Evolutionary conservation across 1,284 basidiomycete genomes (phyloP), one percentile per base, ranked within the genome.

Genomic region (Puccinia horiana): DNA sequence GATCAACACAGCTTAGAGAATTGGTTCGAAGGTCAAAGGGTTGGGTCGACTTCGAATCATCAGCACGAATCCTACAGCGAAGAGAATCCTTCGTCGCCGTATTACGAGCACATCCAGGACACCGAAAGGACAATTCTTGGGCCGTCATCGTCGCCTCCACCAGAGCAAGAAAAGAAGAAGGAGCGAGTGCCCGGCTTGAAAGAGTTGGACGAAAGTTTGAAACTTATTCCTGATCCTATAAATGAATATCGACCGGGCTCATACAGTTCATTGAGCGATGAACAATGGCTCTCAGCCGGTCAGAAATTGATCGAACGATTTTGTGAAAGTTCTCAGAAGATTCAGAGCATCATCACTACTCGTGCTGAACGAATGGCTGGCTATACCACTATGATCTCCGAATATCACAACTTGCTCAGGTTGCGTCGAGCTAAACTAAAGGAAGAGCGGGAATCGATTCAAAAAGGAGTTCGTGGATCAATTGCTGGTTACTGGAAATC

Each of bases 231-330:
- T 18, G 65, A 44, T 69, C 65, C 65, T 5, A 32, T 12, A 5
- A n/a, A n/a, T n/a, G 65, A 69, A 12, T 69, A 69, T 69, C 65
- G 20, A 69, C 65, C 65, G 5, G 65, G 65, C 9, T 35, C 65
- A 11, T 69, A 69, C 32, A 69, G 42, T 18, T 42, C 40, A 44
- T 69, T 69, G 42, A 69, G 20, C 42, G 40, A 69, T 12, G 65
- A 69, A 44, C 40, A 69, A 32, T 69, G 65, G 65, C 37, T 44
- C 65, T 42, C n/a, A 1, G 65, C 65, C 37, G 65, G 65, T 26
- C 65, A 69, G 35, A 69, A 69, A 18, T 69, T 69, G 65, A 69
- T 69, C 65, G 65, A 69, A 29, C 32, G 40, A 44, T 69, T 69
- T 44, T 6, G 40, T 26, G 40, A 69, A 37, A 69, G 42, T 44